Conservation (phyloP, 768 basidiomycete genomes). For the Lactarius tabidus region DNA sequence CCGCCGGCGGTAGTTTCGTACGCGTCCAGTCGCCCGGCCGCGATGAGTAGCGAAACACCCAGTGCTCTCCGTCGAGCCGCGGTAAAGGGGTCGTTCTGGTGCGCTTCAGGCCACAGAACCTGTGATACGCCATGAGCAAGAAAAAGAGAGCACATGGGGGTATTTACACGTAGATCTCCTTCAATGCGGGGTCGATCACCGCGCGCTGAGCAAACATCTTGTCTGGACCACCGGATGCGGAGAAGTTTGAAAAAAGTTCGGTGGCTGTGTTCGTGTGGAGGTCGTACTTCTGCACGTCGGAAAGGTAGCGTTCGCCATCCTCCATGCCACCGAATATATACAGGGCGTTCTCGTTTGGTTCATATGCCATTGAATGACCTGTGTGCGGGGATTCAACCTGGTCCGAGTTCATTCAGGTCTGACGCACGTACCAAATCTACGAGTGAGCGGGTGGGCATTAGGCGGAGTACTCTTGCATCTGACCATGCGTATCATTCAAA, state of each 20-base stretch:
- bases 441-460: constrained; percentile 45
- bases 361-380: constrained; percentile 84
- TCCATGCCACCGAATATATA: constrained; percentile 75
- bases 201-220: constrained; percentile 73
- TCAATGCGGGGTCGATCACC: constrained; percentile 55
- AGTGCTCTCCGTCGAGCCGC: constrained; percentile 50
- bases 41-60: constrained; percentile 62
- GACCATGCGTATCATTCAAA: not conserved
- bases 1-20: not conserved
- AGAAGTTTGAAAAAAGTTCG: constrained; percentile 62
- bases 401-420: not conserved
- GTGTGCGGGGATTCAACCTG: not conserved
- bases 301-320: constrained; percentile 54
- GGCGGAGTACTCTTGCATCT: constrained; percentile 29
- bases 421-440: constrained; percentile 52
- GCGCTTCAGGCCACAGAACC: constrained; percentile 60
- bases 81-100: constrained; percentile 39
- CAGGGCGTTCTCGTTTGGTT: constrained; percentile 51
- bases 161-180: constrained; percentile 71
- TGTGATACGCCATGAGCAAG: constrained; percentile 28
- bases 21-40: constrained; percentile 60
- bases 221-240: constrained; percentile 58
- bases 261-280: constrained; percentile 52
- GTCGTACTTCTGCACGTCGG: constrained; percentile 76
- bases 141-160: constrained; percentile 4